These are phyloP conservation scores for Sporothrix schenckii DNA, from an alignment of 2,329 filamentous ascomycete species.

Conservation along the genomic window DNA sequence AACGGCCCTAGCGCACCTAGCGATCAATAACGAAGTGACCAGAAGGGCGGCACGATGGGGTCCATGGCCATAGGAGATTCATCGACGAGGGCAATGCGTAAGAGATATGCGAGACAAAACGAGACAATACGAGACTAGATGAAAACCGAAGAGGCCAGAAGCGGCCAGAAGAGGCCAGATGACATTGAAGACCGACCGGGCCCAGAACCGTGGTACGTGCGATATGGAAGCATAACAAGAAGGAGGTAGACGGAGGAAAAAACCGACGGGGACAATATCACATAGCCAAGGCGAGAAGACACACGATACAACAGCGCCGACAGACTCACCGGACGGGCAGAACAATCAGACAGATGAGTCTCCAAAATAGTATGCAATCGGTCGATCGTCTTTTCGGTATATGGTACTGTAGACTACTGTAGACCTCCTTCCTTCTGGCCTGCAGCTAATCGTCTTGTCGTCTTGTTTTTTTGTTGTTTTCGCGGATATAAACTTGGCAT, in stretches of 20 bases:
- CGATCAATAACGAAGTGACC: neutral
- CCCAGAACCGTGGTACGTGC: neutral
- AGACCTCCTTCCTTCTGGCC: neutral
- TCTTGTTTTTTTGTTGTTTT: too few species aligned
- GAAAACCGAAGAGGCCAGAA: too few species aligned
- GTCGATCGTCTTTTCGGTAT: neutral
- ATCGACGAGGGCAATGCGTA: neutral
- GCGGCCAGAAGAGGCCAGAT: too few species aligned
- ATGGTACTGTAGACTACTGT: neutral
- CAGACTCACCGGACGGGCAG: slow-evolving; percentile 1
- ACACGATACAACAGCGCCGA: slow-evolving; percentile 2
- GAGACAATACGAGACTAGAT: neutral
- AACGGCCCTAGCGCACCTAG: slow-evolving; percentile 2
- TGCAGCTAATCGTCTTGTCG: too few species aligned
- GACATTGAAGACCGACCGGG: neutral
- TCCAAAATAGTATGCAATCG: slow-evolving; percentile 2
- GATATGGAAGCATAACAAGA: slow-evolving; percentile 1
- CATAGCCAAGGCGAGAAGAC: neutral
- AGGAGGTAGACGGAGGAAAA: neutral
- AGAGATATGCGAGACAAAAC: neutral
- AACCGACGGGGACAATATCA: too few species aligned
- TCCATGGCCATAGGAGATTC: neutral
- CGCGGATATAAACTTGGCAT: neutral
- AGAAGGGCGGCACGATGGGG: neutral
- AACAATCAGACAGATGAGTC: neutral